These are phyloP conservation scores for Rhodotorula toruloides DNA, from an alignment of 768 basidiomycete genomes.

Conservation along the genomic window DNA sequence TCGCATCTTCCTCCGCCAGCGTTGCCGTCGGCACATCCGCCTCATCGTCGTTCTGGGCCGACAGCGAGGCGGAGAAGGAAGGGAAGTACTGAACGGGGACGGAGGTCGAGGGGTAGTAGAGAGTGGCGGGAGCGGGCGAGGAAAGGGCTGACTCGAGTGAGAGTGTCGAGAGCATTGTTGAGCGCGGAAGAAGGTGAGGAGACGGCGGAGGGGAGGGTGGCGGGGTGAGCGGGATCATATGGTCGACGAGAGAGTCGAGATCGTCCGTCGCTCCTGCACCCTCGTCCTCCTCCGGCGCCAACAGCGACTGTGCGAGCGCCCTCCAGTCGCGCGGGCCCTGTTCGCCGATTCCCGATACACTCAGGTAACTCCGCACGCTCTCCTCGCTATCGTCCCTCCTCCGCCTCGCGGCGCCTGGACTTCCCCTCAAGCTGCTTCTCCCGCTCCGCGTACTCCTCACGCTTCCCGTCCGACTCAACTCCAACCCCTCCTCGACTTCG, in stretches of 20 bases:
- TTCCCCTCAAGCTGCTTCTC: constrained; percentile 4
- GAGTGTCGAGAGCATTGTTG: too few species aligned
- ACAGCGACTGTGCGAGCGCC: constrained; percentile 1
- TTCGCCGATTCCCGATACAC: not conserved
- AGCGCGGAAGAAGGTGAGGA: too few species aligned
- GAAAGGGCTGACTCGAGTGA: not conserved
- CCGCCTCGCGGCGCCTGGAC: not conserved
- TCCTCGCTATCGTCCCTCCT: constrained; percentile 20
- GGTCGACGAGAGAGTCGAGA: not conserved
- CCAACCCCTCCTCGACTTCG: not conserved
- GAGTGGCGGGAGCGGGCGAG: not conserved
- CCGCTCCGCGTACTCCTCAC: constrained; percentile 10
- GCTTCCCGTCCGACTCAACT: constrained; percentile 9
- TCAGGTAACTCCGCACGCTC: constrained; percentile 7
- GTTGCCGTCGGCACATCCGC: not conserved
- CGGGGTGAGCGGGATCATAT: too few species aligned
- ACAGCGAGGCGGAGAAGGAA: not conserved
- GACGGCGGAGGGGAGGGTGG: too few species aligned
- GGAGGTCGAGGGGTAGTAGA: constrained; percentile 4
- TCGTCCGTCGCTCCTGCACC: too few species aligned
- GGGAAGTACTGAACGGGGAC: constrained; percentile 35
- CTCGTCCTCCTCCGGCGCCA: not conserved
- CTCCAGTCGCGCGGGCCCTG: constrained; percentile 9
- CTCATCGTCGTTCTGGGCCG: not conserved
- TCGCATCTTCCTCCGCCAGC: not conserved